phyloP scores from a whole-genome alignment of 352 stramenopile species.

The Phytopythium cucurbitacearum region DNA sequence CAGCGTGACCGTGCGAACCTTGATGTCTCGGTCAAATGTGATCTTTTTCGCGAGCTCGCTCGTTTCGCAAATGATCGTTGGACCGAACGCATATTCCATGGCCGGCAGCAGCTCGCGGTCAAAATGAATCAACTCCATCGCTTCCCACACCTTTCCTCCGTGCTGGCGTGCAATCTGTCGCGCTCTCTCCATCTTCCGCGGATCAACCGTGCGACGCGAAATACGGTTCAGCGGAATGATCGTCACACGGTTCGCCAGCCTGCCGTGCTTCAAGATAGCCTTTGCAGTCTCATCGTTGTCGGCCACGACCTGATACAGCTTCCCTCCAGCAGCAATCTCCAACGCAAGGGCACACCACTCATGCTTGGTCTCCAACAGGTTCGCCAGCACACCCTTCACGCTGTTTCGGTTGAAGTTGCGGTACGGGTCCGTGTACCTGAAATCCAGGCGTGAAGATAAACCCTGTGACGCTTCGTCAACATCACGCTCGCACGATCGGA shows the following conservation, averaged over 20 bases:
- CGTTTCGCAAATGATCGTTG: constrained; percentile 96
- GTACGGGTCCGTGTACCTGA: constrained; percentile 95
- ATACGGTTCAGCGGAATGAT: constrained; percentile 99
- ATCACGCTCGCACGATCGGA: constrained; percentile 71
- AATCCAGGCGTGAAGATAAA: constrained; percentile 94
- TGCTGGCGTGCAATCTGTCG: constrained; percentile 83
- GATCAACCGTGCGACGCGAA: constrained; percentile 69
- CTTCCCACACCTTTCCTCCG: constrained; percentile 89
- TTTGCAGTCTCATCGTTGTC: constrained; percentile 98
- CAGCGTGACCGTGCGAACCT: constrained; percentile 95
- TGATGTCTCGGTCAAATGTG: constrained; percentile 90
- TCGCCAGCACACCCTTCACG: constrained; percentile 97
- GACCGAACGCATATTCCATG: constrained; percentile 99
- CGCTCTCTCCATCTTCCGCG: constrained; percentile 75
- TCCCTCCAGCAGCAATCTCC: constrained; percentile 97
- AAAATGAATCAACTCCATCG: constrained; percentile 97
- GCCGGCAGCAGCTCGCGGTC: constrained; percentile 92
- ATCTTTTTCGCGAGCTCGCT: constrained; percentile 88
- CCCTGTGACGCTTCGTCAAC: constrained; percentile 92
- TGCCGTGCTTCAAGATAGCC: constrained; percentile 96
- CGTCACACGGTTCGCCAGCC: constrained; percentile 95
- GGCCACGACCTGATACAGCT: constrained; percentile 99
- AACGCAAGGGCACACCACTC: constrained; percentile 92
- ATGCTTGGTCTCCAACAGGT: constrained; percentile 94
- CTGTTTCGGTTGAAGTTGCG: constrained; percentile 93